Evolutionary conservation across 2,329 filamentous ascomycete genomes (phyloP), one percentile per base, ranked within the genome.

Genomic region (Leptographium flavum): DNA sequence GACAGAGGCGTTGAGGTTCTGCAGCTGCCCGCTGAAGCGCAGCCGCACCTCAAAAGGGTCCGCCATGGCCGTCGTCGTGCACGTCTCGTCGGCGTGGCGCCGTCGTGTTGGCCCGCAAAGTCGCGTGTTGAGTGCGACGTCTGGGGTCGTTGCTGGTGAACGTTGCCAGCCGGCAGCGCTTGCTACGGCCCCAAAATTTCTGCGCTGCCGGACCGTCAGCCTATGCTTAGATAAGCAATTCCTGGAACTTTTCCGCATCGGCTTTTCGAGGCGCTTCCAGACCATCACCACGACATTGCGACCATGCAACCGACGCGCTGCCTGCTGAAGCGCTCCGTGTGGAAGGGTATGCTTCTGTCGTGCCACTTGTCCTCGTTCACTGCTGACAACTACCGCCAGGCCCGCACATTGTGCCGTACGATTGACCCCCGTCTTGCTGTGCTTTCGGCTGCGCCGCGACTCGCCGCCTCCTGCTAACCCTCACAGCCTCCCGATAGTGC

Each of bases 41-140:
- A 98, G 88, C 59, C 92, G 88, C 55, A 96, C 90, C 69, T 96
- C 92, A 63, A 98, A 98, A 6, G 93, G 92, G 65, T 98, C 88
- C 41, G 72, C 66, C 72, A 76, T 78, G 31, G 30, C n/a, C 14
- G 13, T n/a, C 14, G 21, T 15, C 15, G 37, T 39, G 14, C 23
- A 8, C 37, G 23, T 39, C 37, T 3, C 6, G 37, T 17, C 22
- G 14, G 15, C 30, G 19, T 38, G 11, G n/a, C n/a, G n/a, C n/a
- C n/a, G n/a, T n/a, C n/a, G n/a, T n/a, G n/a, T n/a, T n/a, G n/a
- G n/a, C n/a, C n/a, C n/a, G n/a, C n/a, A n/a, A n/a, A n/a, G n/a
- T n/a, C n/a, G n/a, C n/a, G 10, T 25, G 22, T n/a, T 10, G 11
- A 19, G 11, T 3, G 21, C 35, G 17, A 13, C 35, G 17, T 21